Evolutionary conservation across 202 grass and related monocot species (phyloP).

Genomic region (Digitaria exilis): DNA sequence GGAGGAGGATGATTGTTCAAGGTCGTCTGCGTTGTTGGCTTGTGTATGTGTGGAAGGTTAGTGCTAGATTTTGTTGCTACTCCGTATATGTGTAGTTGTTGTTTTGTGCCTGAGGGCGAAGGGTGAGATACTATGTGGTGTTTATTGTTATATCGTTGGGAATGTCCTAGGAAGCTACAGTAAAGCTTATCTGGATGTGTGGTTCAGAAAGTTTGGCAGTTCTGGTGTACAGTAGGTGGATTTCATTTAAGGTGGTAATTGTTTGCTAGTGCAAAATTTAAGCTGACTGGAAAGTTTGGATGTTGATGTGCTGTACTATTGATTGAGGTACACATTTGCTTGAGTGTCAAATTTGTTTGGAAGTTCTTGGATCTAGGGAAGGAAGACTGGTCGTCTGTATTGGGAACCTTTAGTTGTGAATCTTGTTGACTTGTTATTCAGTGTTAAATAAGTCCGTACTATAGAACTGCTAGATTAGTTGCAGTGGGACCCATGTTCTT

Average conservation of each 20-base stretch:
- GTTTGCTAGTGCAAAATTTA: conserved; percentile 9
- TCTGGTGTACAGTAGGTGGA: conserved; percentile 19
- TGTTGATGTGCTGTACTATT: conserved; percentile 35
- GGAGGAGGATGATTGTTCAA: not conserved
- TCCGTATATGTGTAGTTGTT: not conserved
- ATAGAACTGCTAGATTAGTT: not conserved
- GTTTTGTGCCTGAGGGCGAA: not conserved
- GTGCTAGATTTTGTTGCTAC: conserved; percentile 20
- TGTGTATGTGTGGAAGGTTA: not conserved
- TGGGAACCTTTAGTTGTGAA: conserved; percentile 2
- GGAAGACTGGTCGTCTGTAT: conserved; percentile 14
- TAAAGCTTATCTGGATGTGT: conserved; percentile 20
- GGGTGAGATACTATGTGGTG: not conserved
- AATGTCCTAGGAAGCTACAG: not conserved
- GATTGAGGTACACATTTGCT: not conserved
- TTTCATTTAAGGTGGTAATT: conserved; percentile 38
- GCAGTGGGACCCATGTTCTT: not conserved
- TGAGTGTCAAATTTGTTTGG: not conserved
- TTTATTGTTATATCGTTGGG: conserved; percentile 21
- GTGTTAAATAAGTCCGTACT: conserved; percentile 15
- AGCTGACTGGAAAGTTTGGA: conserved; percentile 43
- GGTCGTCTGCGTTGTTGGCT: not conserved
- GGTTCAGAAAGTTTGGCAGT: conserved; percentile 7
- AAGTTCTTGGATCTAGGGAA: conserved; percentile 17
- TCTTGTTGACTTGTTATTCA: conserved; percentile 7